Base-by-base conservation (phyloP, 2,329 filamentous ascomycete species). In the Pyrenophora tritici-repentis region DNA sequence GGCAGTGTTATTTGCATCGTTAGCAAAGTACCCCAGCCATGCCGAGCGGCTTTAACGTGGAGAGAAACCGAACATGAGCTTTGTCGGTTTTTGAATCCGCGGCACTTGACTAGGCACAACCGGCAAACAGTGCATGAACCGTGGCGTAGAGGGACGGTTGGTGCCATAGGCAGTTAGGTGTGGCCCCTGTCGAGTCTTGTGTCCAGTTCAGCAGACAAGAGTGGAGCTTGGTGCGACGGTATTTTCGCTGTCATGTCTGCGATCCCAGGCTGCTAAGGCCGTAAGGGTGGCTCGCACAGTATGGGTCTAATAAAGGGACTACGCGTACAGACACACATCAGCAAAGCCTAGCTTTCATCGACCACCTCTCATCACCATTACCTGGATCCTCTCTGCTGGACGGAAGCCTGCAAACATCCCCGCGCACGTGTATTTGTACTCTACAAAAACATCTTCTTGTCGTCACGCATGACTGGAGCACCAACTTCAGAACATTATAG, bases 131-230 rank as follows among this genome's bases (percentile, higher is more conserved):
- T 18, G 41, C 38, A 38, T 45, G 38, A 42, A 24, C 18, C 20
- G 45, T 55, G 45, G 53, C 54, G 53, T 54, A 35, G 32, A 55
- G 37, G 29, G 22, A 37, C 20, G 20, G 43, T 32, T 34, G 32
- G n/a, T 40, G 32, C 32, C 43, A 35, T 48, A 22, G 13, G 48
- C 38, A 31, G 37, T 34, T 42, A 42, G 37, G 35, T 34, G 32
- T 49, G 29, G 48, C 36, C 20, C 36, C 18, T 14, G 52, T 42
- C 38, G 49, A 32, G 42, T 32, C 35, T 22, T 47, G 34, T 53
- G 41, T 16, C 47, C 42, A 26, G 38, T 39, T 26, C 41, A 47
- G 41, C 39, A 47, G 39, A 10, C 18, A 18, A 20, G 32, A 31
- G 43, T 34, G 39, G 39, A 48, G 32, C 44, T 29, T 36, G 9